Percentiles rank a stretch among this genome's conserved stretches.
These are phyloP conservation scores for Dunaliella primolecta DNA, from an alignment of 139 green algal species.

Conservation along the genomic window DNA sequence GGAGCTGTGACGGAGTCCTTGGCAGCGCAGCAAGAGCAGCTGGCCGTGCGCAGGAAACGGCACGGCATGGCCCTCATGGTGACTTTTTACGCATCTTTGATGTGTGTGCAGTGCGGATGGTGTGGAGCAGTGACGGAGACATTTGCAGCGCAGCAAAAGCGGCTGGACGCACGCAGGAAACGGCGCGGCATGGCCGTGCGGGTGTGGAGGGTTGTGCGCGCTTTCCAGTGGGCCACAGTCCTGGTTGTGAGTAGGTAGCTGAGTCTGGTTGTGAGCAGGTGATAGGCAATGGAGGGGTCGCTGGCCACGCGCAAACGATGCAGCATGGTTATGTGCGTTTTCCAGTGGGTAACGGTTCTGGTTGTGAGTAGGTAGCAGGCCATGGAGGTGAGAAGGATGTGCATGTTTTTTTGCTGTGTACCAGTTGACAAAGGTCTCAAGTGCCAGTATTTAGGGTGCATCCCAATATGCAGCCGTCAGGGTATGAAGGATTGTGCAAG, in stretches of 20 bases:
- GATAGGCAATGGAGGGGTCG: too few species aligned
- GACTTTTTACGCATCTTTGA: not conserved
- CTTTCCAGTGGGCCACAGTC: not conserved
- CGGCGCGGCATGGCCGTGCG: not conserved
- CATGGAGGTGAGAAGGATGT: too few species aligned
- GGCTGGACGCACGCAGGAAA: not conserved
- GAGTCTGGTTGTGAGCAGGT: too few species aligned
- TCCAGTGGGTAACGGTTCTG: not conserved
- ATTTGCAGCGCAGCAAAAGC: not conserved
- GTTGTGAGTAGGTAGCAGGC: not conserved
- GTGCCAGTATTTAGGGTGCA: not conserved
- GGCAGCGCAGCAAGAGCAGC: too few species aligned
- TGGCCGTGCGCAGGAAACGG: too few species aligned
- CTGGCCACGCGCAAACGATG: not conserved
- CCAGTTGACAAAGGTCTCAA: not conserved
- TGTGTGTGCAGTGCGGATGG: slow-evolving; percentile 26
- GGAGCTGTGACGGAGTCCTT: too few species aligned
- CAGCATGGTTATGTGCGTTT: too few species aligned
- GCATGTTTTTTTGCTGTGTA: not conserved
- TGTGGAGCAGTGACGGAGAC: slow-evolving; percentile 26
- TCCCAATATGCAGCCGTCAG: too few species aligned
- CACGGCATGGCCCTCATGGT: too few species aligned
- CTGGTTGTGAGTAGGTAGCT: not conserved
- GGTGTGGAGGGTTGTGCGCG: not conserved
- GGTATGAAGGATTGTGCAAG: too few species aligned